These are phyloP conservation scores for Gossypium davidsonii DNA, from an alignment of 441 rosid genomes.

Conservation along the genomic window DNA sequence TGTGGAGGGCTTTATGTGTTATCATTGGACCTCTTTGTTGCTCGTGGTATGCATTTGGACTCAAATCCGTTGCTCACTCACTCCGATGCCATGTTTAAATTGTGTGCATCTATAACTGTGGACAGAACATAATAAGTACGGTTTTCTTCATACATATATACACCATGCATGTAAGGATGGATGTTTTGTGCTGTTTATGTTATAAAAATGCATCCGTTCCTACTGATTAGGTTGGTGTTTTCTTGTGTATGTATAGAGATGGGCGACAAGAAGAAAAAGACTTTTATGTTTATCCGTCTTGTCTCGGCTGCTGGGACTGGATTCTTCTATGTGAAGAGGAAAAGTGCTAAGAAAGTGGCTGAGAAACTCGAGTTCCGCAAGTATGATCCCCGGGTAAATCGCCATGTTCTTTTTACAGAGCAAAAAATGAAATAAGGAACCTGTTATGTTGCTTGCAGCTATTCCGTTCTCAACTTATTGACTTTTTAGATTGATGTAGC, in stretches of 20 bases:
- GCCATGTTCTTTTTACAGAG: constrained; percentile 83
- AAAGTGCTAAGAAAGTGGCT: constrained; percentile 61
- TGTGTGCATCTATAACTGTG: neutral
- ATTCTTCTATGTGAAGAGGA: constrained; percentile 89
- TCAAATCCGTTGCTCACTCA: neutral
- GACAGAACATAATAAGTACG: neutral
- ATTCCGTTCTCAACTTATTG: neutral
- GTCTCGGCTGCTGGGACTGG: constrained; percentile 96
- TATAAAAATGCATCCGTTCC: neutral
- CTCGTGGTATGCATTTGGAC: neutral
- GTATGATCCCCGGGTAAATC: constrained; percentile 83
- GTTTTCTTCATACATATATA: neutral
- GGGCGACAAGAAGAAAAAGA: constrained; percentile 89
- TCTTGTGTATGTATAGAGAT: constrained; percentile 22
- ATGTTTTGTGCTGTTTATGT: neutral
- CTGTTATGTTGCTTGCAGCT: neutral
- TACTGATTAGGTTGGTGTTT: neutral
- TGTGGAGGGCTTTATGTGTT: neutral
- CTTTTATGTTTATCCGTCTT: constrained; percentile 83
- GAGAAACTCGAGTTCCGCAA: constrained; percentile 94
- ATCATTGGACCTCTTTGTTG: neutral
- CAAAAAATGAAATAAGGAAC: constrained; percentile 74
- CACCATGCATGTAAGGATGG: neutral
- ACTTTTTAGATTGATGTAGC: neutral
- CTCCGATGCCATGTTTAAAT: neutral